Base-by-base conservation (phyloP, 2,329 filamentous ascomycete genomes). In the Xylaria sp. region DNA sequence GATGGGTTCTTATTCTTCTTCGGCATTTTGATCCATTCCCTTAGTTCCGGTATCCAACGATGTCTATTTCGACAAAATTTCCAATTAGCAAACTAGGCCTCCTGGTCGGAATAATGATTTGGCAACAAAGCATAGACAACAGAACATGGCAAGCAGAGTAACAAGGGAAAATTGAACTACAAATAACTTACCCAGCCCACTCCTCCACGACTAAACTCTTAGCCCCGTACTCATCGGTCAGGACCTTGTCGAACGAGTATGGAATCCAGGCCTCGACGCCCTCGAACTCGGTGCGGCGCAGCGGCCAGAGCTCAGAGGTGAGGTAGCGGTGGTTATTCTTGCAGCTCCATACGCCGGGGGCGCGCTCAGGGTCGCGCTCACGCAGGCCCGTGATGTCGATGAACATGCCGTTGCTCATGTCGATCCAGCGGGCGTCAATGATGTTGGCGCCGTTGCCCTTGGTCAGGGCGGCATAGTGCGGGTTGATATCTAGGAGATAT, bases 361-460 rank as follows among this genome's bases (percentile, higher is more conserved):
- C 74, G 2, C 79, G 79, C 17, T 83, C 81, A 0, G 87, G 85
- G 38, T 93, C 84, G 23, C 90, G 87, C 81, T 93, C 90, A 59
- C 88, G 87, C 42, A 96, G 81, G 13, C 88, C 92, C 0, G 93
- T 96, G 75, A 97, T 93, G 79, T 96, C 93, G 78, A 96, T 89
- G 79, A 92, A 97, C 75, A 95, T 85, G 57, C 93, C 93, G 74
- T 90, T 96, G 64, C 82, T 80, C 67, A 86, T 85, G 79, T 96
- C 92, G 76, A 96, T 92, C 92, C 92, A 97, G 54, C 93, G 86
- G 28, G 90, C 93, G 79, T 96, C 93, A 74, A 96, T 96, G 65
- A 96, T 87, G 77, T 97, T 97, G 76, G 85, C 82, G 20, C 92
- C 92, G 74, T 92, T 86, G 51, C 89, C 89, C 26, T 88, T 84